Evolutionary conservation across 352 stramenopile species (phyloP), one percentile per base, ranked within the genome.

Genomic region (Pythium sukuiense): DNA sequence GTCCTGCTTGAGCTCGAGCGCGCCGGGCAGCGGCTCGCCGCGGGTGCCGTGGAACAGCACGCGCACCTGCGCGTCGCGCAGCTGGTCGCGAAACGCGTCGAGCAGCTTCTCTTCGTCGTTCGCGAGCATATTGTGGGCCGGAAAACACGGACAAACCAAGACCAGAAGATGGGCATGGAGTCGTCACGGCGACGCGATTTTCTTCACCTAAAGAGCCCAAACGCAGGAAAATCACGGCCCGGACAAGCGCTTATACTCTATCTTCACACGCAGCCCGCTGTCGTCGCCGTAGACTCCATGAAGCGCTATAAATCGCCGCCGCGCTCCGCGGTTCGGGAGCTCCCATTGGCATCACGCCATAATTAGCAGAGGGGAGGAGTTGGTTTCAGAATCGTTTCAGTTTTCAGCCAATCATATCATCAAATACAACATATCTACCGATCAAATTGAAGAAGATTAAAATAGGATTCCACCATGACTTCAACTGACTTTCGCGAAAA

Each of bases 1-100:
- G 59, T 93, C 85, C 52, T 82, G 71, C 43, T 78, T 71, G 8
- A 95, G 74, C 71, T 89, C 79, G 30, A 95, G 72, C 1, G 69
- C 59, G 2, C 87, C 87, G 0, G 41, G 67, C 13, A 83, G 30
- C 1, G 87, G 87, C 60, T 86, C 80, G 14, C 85, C 80, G 4
- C 57, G 37, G 7, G 29, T 55, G 7, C 77, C 79, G 60, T 95
- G 87, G 62, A 85, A 79, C 12, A 45, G 59, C 8, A 76, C 83
- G n/a, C 55, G 50, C 9, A 93, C 57, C 18, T 76, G 63, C 18
- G 77, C 78, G 61, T 93, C 85, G n/a, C 82, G 85, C 33, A 93
- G 69, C 20, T 54, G 76, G 55, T 88, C 83, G 16, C 83, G 81
- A 54, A 93, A 93, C 13, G 59, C 37, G 27, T 77, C 66, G 8